Base-by-base conservation (phyloP, 345 rosid genomes). In the Gossypioides kirkii region DNA sequence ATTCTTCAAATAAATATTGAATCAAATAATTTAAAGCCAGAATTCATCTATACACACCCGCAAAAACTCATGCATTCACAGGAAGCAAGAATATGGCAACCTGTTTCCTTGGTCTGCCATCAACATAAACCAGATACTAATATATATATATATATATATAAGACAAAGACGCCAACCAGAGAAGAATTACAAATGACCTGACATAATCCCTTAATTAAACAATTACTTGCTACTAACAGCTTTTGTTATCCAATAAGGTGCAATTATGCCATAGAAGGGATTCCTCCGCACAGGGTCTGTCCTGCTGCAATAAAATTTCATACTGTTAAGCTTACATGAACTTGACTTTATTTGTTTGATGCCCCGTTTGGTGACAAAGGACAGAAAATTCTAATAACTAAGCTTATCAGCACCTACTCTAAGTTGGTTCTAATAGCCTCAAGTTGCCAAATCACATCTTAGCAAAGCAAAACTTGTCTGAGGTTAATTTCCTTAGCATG, bases 391-490 rank as follows among this genome's bases (percentile, higher is more conserved):
- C 66, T 36, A 2, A 20, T 28, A 61, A 14, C 65, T 28, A 41
- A 61, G 20, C n/a, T 59, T 59, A 56, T 23, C 61, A 16, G 18
- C 54, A 56, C 61, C 61, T 10, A 56, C 32, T 56, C 61, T 56
- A 56, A 14, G 61, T 13, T 4, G 4, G 63, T 32, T 61, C 45
- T 32, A 61, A 17, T 16, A 8, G 45, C 17, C 45, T 61, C 45
- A 32, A 61, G 66, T 61, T 32, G 45, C 45, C 45, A 28, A 60
- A 61, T 61, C 45, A 36, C 66, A 10, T 61, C 66, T 61, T 32
- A 17, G 22, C 66, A 14, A 60, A 13, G 41, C 41, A 11, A 26
- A 32, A 28, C 65, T 61, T 61, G 45, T 20, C 43, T 2, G 16
- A 16, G 18, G 20, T 32, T 28, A 61, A 61, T 32, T 60, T 61